phyloP scores from a whole-genome alignment of 2,329 filamentous ascomycete genomes.

The Epichloe sp. region DNA sequence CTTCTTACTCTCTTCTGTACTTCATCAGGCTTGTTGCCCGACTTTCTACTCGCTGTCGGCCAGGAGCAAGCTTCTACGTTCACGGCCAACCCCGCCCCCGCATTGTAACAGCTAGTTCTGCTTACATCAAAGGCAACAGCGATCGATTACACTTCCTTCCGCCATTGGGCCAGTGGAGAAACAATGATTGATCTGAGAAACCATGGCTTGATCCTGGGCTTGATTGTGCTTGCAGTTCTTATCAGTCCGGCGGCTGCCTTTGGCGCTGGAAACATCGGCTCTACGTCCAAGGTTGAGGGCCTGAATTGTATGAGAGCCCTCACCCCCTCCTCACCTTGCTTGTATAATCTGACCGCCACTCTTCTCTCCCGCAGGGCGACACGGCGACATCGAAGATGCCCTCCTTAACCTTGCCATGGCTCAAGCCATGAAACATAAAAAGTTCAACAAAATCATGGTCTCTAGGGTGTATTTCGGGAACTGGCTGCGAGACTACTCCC shows the following conservation, averaged over 20 bases:
- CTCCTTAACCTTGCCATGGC: slow-evolving; percentile 58
- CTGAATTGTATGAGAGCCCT: slow-evolving; percentile 52
- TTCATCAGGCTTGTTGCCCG: background rate
- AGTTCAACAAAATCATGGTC: slow-evolving; percentile 78
- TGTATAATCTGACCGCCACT: background rate
- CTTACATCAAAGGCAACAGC: background rate
- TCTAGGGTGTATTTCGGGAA: slow-evolving; percentile 92
- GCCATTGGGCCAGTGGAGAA: background rate
- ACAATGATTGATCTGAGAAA: slow-evolving; percentile 36
- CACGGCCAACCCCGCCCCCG: background rate
- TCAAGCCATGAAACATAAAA: slow-evolving; percentile 47
- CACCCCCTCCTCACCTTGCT: background rate
- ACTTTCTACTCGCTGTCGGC: background rate
- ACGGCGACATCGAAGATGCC: slow-evolving; percentile 88
- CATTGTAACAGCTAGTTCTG: background rate
- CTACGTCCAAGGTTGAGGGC: slow-evolving; percentile 67
- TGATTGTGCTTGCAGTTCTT: slow-evolving; percentile 52
- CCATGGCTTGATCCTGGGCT: slow-evolving; percentile 37
- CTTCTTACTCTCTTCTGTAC: background rate
- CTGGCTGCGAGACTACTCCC: slow-evolving; percentile 87
- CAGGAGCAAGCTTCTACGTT: background rate
- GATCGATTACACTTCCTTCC: too few relatives aligned
- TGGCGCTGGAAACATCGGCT: slow-evolving; percentile 79
- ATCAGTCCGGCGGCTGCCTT: slow-evolving; percentile 62
- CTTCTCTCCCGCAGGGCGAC: slow-evolving; percentile 43